Evolutionary conservation across 768 basidiomycete species (phyloP).

Genomic region (Hirschioporus abietinus): DNA sequence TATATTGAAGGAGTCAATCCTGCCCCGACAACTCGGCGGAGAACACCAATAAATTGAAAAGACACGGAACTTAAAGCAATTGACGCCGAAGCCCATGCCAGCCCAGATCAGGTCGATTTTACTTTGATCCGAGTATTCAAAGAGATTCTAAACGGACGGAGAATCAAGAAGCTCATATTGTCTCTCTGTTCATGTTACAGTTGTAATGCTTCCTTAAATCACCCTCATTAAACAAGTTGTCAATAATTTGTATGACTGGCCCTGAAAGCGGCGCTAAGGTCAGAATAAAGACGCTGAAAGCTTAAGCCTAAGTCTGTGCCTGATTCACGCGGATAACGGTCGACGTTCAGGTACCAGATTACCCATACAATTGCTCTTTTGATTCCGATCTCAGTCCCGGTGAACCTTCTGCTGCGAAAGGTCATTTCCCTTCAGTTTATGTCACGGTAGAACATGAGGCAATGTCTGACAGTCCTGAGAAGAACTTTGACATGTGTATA

Average conservation of each 20-base stretch:
- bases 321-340: background rate
- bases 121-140: no score
- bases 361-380: background rate
- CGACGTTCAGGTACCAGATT: background rate
- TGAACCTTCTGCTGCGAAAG: background rate
- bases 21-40: no score
- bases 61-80: no score
- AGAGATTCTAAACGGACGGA: no score
- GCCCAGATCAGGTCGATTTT: no score
- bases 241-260: background rate
- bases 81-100: no score
- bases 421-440: background rate
- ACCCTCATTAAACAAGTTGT: background rate
- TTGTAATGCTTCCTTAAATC: no score
- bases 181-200: no score
- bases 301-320: background rate
- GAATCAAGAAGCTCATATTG: no score
- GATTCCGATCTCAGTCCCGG: background rate
- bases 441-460: background rate
- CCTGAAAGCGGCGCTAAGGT: slow-evolving; percentile 1
- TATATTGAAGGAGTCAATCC: no score
- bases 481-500: background rate
- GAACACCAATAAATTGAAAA: no score
- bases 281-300: background rate
- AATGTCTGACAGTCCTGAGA: background rate